phyloP scores from a whole-genome alignment of 1,284 basidiomycete species.

The Ganoderma resinaceum region DNA sequence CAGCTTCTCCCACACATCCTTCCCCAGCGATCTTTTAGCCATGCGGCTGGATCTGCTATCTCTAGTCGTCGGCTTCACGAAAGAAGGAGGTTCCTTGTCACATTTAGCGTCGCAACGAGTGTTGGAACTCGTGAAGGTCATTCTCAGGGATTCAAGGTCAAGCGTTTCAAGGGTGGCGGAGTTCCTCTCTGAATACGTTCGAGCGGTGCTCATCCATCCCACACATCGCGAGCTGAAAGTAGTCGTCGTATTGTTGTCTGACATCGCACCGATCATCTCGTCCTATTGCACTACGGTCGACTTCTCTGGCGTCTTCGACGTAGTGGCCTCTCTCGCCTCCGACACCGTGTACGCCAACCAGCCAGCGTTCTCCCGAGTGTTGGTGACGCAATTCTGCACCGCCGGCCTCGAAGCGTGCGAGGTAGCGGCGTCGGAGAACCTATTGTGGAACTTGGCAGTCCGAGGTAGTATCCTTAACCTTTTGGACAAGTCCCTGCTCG shows the following conservation, averaged over 20 bases:
- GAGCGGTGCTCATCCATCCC: slow-evolving; percentile 53
- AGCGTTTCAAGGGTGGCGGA: slow-evolving; percentile 49
- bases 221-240: slow-evolving; percentile 53
- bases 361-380: slow-evolving; percentile 54
- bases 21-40: slow-evolving; percentile 57
- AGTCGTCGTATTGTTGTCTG: slow-evolving; percentile 60
- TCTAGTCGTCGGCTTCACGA: slow-evolving; percentile 62
- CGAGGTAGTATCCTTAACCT: slow-evolving; percentile 61
- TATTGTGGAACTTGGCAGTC: slow-evolving; percentile 56
- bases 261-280: slow-evolving; percentile 65
- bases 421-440: slow-evolving; percentile 58
- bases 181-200: slow-evolving; percentile 60
- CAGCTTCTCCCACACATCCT: slow-evolving; percentile 48
- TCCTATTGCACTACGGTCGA: slow-evolving; percentile 61
- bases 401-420: slow-evolving; percentile 66
- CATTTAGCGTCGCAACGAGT: slow-evolving; percentile 54
- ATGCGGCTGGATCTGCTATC: slow-evolving; percentile 74
- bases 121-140: slow-evolving; percentile 63
- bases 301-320: slow-evolving; percentile 67
- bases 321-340: slow-evolving; percentile 55
- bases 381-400: slow-evolving; percentile 65
- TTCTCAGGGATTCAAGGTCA: slow-evolving; percentile 62
- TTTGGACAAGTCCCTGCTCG: slow-evolving; percentile 57
- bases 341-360: slow-evolving; percentile 61
- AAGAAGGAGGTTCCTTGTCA: slow-evolving; percentile 62